Base-by-base conservation (phyloP, 805 yeast genomes). In the Pichia gijzeniarum region DNA sequence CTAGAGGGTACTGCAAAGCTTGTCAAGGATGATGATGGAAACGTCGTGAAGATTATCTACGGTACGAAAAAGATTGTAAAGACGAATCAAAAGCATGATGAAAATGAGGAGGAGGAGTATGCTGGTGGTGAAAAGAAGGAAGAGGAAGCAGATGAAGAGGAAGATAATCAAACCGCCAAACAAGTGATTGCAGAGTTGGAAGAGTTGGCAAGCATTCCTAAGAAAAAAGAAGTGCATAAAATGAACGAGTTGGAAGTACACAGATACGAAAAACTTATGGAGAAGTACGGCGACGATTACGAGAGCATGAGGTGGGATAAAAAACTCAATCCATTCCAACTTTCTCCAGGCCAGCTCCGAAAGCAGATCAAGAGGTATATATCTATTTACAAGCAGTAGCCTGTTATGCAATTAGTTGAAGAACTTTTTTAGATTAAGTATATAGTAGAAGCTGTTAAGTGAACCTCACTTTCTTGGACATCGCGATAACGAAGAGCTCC, bases 281-380 rank as follows among this genome's bases (percentile, higher is more conserved):
- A 76, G 18, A 88, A 87, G 61, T 80, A 93, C 59, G 96, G 96
- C 16, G 95, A 88, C 53, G 83, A 93, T 62, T 89, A 80, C 61
- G 82, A 75, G 39, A 85, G 81, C 56, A 93, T 93, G 99, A 83
- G 79, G 62, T 85, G 95, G 85, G 99, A 93, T 63, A 77, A 76
- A 65, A 85, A 85, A 63, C 71, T 90, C 51, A 91, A 91, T 63
- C 76, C 82, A 2, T 77, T 74, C 64, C 97, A 90, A 67, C 88
- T 85, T 62, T 74, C 85, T 50, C 81, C 80, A n/a, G 95, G 95
- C 22, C 95, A 88, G 56, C 68, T 91, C 54, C 82, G 74, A 64
- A 78, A 77, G 63, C 77, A 93, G 60, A 70, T 91, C 38, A 58
- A 53, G 18, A 82, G 78, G n/a, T 36, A 42, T n/a, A 30, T 13